phyloP scores from a whole-genome alignment of 345 rosid genomes.

The Arabidopsis arenosa region DNA sequence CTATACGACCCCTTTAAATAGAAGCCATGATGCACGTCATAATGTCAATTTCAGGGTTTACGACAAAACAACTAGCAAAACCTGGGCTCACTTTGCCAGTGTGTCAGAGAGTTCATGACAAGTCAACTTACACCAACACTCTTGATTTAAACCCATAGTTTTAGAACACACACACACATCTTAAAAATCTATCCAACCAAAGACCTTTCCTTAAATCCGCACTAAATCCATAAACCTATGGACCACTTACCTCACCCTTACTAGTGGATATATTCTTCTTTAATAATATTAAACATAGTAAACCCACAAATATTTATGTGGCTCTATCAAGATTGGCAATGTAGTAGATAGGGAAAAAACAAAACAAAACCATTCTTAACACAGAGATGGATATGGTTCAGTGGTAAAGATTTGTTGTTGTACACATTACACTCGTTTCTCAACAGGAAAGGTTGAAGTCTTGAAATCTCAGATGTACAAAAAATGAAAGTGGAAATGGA shows the following conservation, averaged over 20 bases:
- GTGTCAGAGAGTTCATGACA: conserved; percentile 47
- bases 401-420: conserved; percentile 26
- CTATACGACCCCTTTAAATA: conserved; percentile 35
- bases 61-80: conserved; percentile 40
- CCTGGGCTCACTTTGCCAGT: conserved; percentile 48
- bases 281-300: conserved; percentile 11
- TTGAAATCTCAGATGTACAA: conserved; percentile 43
- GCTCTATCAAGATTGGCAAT: conserved; percentile 34
- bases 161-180: conserved; percentile 26
- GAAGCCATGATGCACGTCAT: conserved; percentile 38
- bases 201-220: conserved; percentile 47
- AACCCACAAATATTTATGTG: conserved; percentile 36
- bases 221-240: conserved; percentile 39
- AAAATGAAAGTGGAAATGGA: conserved; percentile 13
- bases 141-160: conserved; percentile 39
- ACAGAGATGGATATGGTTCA: conserved; percentile 7
- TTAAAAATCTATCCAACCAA: conserved; percentile 41
- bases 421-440: conserved; percentile 40
- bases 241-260: conserved; percentile 35
- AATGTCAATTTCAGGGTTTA: conserved; percentile 34
- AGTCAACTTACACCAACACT: conserved; percentile 43
- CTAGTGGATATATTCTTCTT: conserved; percentile 32
- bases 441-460: conserved; percentile 41
- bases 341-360: conserved; percentile 12
- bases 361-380: conserved; percentile 8